These are phyloP conservation scores for Yamadazyma olivae DNA, from an alignment of 805 yeast species.

Conservation along the genomic window DNA sequence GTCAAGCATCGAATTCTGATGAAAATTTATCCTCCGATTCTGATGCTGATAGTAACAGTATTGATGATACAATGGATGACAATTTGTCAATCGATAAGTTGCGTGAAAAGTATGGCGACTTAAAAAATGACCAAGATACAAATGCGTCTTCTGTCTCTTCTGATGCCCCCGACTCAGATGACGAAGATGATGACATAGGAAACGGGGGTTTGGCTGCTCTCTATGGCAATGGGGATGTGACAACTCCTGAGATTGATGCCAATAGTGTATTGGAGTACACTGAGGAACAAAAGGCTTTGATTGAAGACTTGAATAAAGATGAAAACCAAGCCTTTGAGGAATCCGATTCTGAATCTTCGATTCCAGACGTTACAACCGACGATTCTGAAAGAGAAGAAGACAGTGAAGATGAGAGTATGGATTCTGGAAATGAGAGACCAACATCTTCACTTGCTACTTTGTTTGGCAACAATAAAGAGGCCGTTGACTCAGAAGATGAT, in stretches of 20 bases:
- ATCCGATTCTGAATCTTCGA: constrained; percentile 13
- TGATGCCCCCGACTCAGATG: constrained; percentile 11
- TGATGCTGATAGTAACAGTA: constrained; percentile 15
- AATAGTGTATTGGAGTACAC: constrained; percentile 25
- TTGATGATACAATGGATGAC: constrained; percentile 21
- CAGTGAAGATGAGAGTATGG: constrained; percentile 6
- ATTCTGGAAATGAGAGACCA: constrained; percentile 11
- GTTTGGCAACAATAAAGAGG: constrained; percentile 10
- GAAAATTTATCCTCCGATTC: constrained; percentile 14
- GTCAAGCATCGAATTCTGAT: constrained; percentile 17
- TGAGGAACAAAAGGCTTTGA: constrained; percentile 30
- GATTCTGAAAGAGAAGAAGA: constrained; percentile 13
- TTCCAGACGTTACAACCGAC: constrained; percentile 14
- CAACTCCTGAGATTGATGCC: background rate
- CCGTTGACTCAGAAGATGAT: constrained; percentile 18
- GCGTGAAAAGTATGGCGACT: constrained; percentile 50
- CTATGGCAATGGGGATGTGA: constrained; percentile 21
- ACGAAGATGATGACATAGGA: constrained; percentile 11
- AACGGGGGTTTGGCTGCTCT: constrained; percentile 27
- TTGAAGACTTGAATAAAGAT: constrained; percentile 16
- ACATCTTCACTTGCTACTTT: constrained; percentile 17
- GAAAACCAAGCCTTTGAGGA: constrained; percentile 3
- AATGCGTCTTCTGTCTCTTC: constrained; percentile 17
- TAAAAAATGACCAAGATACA: constrained; percentile 21
- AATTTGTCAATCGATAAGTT: constrained; percentile 55